Evolutionary conservation across 2,329 filamentous ascomycete species (phyloP).

Genomic region (Bipolaris gigantea): DNA sequence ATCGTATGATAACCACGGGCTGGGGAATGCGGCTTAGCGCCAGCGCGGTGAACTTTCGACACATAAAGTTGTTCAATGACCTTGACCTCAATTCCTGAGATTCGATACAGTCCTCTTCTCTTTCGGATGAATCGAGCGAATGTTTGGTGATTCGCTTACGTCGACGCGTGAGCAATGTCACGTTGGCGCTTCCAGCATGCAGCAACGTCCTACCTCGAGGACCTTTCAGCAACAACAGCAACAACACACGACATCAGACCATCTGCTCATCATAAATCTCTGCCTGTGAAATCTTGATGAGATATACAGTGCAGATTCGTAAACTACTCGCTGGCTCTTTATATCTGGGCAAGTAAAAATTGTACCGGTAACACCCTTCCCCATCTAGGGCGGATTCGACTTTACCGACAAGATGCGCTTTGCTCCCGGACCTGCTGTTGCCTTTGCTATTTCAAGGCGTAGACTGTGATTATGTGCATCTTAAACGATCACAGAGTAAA

Average conservation of each 20-base stretch:
- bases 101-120: too few relatives aligned
- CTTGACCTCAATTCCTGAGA: background rate
- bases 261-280: background rate
- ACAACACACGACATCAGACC: background rate
- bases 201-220: background rate
- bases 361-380: background rate
- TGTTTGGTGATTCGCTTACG: background rate
- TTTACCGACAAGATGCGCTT: background rate
- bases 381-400: background rate
- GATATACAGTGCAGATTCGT: too few relatives aligned
- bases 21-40: background rate
- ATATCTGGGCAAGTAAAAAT: background rate
- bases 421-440: too few relatives aligned
- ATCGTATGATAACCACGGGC: conserved; percentile 1
- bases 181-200: background rate
- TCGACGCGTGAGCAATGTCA: background rate
- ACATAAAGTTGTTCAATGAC: too few relatives aligned
- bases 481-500: background rate
- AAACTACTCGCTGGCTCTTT: background rate
- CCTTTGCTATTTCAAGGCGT: background rate
- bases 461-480: background rate
- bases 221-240: background rate
- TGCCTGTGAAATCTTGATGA: background rate
- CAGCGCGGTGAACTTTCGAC: background rate
- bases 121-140: background rate